Base-by-base conservation (phyloP, 129 eudicot genomes). In the Tagetes patula region DNA sequence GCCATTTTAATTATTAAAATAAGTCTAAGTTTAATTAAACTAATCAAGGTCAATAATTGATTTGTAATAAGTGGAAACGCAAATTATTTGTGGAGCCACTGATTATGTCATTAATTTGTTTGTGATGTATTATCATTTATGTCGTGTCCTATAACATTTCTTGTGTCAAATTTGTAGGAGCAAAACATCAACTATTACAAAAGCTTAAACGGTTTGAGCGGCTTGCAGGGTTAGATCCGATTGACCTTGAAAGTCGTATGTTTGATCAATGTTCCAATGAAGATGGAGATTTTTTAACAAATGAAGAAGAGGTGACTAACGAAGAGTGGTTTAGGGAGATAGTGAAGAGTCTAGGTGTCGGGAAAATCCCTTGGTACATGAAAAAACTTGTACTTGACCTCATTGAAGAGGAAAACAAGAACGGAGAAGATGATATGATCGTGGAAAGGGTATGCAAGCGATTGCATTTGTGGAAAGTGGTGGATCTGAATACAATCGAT, bases 161-260 rank as follows among this genome's bases (percentile, higher is more conserved):
- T 7, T 61, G 67, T 61, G 31, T 61, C 30, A 61, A 61, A 31
- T 30, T 20, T 74, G 65, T 84, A 95, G 99, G 92, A 80, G 82
- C 94, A 52, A 84, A 88, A 50, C 80, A 83, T 66, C 83, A 95
- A 33, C 91, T 90, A 37, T 56, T 95, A 66, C 78, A 78, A 76
- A 95, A 86, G 84, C 97, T 95, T 11, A 77, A 80, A 4, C 78
- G 97, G 65, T 95, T 95, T 13, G 96, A 95, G 77, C 85, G 77
- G 67, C 84, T 95, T 1, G 97, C 96, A 0, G 92, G 86, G 73
- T 65, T 95, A 81, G 97, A 95, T 64, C 91, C 93, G 1, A 41
- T 88, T 20, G 96, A 90, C 66, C 96, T 95, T 8, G 99, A 95
- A 75, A 88, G 83, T 56, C 84, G 80, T 83, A 70, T 95, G 82